These are phyloP conservation scores for Backusella tarrabulga DNA, from an alignment of 192 early-diverging fungal genomes.

Conservation along the genomic window DNA sequence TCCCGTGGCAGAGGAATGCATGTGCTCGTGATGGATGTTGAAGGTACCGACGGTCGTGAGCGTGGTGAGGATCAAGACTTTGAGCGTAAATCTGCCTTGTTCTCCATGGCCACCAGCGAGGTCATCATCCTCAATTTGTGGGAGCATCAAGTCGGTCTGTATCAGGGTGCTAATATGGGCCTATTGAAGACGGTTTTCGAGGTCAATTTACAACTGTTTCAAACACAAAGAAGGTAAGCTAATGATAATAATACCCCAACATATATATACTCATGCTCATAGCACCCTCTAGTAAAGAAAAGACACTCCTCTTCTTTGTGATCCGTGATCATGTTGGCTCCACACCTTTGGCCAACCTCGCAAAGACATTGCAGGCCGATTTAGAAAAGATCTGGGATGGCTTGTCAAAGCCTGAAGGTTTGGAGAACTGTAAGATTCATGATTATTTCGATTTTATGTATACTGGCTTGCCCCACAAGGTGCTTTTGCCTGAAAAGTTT, in stretches of 20 bases:
- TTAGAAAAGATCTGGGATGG: slow-evolving; percentile 91
- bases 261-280: not conserved
- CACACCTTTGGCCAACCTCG: slow-evolving; percentile 81
- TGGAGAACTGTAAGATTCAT: slow-evolving; percentile 68
- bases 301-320: slow-evolving; percentile 94
- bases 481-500: slow-evolving; percentile 83
- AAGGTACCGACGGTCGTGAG: slow-evolving; percentile 98
- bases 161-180: slow-evolving; percentile 99
- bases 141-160: slow-evolving; percentile 97
- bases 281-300: slow-evolving; percentile 59
- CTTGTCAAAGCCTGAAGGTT: slow-evolving; percentile 82
- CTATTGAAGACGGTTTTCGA: slow-evolving; percentile 98
- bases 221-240: slow-evolving; percentile 64
- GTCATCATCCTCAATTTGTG: slow-evolving; percentile 98
- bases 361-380: slow-evolving; percentile 76
- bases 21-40: slow-evolving; percentile 95
- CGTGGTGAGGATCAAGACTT: slow-evolving; percentile 99
- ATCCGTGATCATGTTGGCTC: slow-evolving; percentile 92
- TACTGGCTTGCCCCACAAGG: slow-evolving; percentile 88
- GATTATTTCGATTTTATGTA: slow-evolving; percentile 95
- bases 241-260: not conserved
- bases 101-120: slow-evolving; percentile 92
- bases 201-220: slow-evolving; percentile 97
- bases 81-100: slow-evolving; percentile 97
- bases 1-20: slow-evolving; percentile 77